Evolutionary conservation across 331 rosid species (phyloP).

Genomic region (Saraca asoca): DNA sequence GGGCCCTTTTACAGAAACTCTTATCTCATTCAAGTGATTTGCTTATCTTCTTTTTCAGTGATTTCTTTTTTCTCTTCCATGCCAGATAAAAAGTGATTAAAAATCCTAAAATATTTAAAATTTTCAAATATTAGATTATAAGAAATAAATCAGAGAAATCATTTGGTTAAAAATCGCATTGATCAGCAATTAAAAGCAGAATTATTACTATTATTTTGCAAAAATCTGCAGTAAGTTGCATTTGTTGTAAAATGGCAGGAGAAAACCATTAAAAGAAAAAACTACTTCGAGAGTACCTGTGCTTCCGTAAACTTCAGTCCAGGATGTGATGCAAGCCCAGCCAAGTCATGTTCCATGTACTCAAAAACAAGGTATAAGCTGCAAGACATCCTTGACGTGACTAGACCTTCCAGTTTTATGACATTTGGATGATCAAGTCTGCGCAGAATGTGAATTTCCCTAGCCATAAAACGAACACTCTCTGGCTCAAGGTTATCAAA

Average conservation of each 20-base stretch:
- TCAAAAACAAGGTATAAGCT: slow-evolving; percentile 81
- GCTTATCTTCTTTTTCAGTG: neutral
- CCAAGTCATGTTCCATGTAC: slow-evolving; percentile 88
- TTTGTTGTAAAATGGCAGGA: neutral
- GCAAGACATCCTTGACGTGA: slow-evolving; percentile 92
- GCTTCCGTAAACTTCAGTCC: slow-evolving; percentile 86
- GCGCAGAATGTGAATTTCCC: slow-evolving; percentile 92
- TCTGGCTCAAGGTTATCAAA: slow-evolving; percentile 93
- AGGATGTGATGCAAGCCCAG: slow-evolving; percentile 91
- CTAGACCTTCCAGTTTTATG: slow-evolving; percentile 84
- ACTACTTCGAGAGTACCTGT: slow-evolving; percentile 53
- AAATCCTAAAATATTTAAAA: too few species aligned
- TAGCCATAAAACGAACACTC: slow-evolving; percentile 94
- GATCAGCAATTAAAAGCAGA: neutral
- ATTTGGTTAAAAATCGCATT: neutral
- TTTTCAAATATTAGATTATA: slow-evolving; percentile 9
- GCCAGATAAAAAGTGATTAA: too few species aligned
- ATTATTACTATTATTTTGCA: neutral
- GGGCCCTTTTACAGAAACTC: neutral
- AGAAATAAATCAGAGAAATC: slow-evolving; percentile 10
- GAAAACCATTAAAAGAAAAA: slow-evolving; percentile 9
- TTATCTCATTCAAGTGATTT: neutral
- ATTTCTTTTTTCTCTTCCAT: too few species aligned
- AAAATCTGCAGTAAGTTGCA: slow-evolving; percentile 20
- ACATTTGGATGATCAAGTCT: slow-evolving; percentile 91